These are phyloP conservation scores for Termitomyces sp. DNA, from an alignment of 768 basidiomycete genomes.

Conservation along the genomic window DNA sequence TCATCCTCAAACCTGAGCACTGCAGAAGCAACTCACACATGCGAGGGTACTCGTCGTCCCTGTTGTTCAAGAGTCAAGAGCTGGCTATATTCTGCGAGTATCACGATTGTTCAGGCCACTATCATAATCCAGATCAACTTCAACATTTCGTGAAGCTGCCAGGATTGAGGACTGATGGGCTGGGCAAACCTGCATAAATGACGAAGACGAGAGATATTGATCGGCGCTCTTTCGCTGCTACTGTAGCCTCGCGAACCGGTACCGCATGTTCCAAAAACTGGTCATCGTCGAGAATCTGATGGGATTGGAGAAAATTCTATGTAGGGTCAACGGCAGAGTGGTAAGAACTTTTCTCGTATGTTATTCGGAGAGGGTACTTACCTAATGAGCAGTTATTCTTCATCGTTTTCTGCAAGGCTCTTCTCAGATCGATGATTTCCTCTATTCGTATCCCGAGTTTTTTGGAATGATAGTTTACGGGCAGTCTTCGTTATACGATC, in stretches of 20 bases:
- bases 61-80: neutral
- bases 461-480: no score
- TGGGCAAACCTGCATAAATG: constrained; percentile 2
- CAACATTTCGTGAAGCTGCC: neutral
- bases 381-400: constrained; percentile 32
- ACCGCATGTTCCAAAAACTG: neutral
- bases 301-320: neutral
- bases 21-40: neutral
- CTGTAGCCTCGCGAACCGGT: neutral
- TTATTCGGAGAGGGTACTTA: constrained; percentile 32
- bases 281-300: neutral
- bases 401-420: constrained; percentile 37
- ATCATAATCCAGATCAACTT: neutral
- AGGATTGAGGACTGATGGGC: neutral
- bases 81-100: neutral
- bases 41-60: neutral
- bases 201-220: neutral
- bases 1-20: neutral
- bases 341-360: constrained; percentile 30
- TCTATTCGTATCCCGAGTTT: no score
- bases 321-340: constrained; percentile 8
- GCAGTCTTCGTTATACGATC: no score
- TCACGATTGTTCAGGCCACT: neutral
- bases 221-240: neutral
- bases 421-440: constrained; percentile 34